These are phyloP conservation scores for Anaeramoeba flamelloides DNA, from an alignment of 78 protist species.

Conservation along the genomic window DNA sequence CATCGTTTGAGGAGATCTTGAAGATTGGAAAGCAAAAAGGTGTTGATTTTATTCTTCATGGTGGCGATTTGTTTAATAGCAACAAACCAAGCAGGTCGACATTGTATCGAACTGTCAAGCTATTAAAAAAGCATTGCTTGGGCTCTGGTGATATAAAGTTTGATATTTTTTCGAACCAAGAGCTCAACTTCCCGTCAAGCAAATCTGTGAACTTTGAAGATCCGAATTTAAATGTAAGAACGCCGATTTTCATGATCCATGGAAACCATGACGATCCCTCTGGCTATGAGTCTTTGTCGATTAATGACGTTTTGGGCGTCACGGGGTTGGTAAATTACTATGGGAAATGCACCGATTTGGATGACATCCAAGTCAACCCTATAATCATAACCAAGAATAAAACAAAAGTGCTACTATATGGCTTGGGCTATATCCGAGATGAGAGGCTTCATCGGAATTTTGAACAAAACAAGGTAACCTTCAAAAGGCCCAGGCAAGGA, in stretches of 20 bases:
- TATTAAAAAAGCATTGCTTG: conserved; percentile 61
- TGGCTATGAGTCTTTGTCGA: conserved; percentile 65
- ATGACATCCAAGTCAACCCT: conserved; percentile 58
- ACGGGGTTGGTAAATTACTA: conserved; percentile 71
- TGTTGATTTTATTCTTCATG: conserved; percentile 79
- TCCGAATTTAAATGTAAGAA: conserved; percentile 76
- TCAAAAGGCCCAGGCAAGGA: conserved; percentile 45
- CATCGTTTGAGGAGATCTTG: conserved; percentile 80
- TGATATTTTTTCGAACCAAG: conserved; percentile 13
- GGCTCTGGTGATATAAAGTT: conserved; percentile 46
- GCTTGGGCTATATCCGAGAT: conserved; percentile 83
- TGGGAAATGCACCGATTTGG: conserved; percentile 50
- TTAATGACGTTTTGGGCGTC: conserved; percentile 63
- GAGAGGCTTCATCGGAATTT: conserved; percentile 73
- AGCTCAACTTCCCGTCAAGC: conserved; percentile 4
- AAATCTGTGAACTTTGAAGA: conserved; percentile 67
- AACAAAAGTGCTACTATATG: conserved; percentile 75
- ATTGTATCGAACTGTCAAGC: conserved; percentile 43
- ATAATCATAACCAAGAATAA: conserved; percentile 50
- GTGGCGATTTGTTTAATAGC: conserved; percentile 94
- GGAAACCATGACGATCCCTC: conserved; percentile 98
- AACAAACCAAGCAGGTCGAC: conserved; percentile 75
- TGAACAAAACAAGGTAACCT: conserved; percentile 24
- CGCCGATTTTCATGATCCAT: conserved; percentile 89
- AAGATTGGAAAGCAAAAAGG: conserved; percentile 34